Evolutionary conservation across 305 asterid species (phyloP).

Genomic region (Andrographis paniculata): DNA sequence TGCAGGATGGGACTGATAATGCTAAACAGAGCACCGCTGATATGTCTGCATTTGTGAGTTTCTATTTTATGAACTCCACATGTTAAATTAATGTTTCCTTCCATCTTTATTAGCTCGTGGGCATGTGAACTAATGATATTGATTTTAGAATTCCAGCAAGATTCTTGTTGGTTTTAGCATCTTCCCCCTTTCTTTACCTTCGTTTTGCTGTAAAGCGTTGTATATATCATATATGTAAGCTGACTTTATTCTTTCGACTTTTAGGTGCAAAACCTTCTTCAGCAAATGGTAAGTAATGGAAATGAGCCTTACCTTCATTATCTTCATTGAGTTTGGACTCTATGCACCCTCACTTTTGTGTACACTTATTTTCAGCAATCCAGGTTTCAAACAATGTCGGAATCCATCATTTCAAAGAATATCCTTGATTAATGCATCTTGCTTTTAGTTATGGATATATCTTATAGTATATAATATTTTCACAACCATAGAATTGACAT

Average conservation of each 20-base stretch:
- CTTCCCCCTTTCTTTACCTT: neutral
- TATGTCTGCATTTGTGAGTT: constrained; percentile 55
- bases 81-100: neutral
- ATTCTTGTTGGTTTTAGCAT: no score
- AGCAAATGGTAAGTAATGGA: constrained; percentile 48
- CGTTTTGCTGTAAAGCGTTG: neutral
- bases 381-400: constrained; percentile 70
- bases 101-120: neutral
- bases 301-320: constrained; percentile 2
- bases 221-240: neutral
- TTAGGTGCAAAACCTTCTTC: constrained; percentile 61
- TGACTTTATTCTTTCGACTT: constrained; percentile 15
- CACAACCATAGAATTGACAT: no score
- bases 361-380: constrained; percentile 41
- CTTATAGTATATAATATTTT: no score
- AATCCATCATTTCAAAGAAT: constrained; percentile 53
- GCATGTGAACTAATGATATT: no score
- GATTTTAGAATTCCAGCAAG: no score
- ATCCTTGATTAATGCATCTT: constrained; percentile 30
- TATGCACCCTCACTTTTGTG: constrained; percentile 1
- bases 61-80: neutral
- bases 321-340: constrained; percentile 1
- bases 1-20: constrained; percentile 49
- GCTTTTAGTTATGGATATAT: no score
- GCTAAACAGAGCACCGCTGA: constrained; percentile 52